phyloP scores from a whole-genome alignment of 805 yeast species.

The Yueomyces sinensis region DNA sequence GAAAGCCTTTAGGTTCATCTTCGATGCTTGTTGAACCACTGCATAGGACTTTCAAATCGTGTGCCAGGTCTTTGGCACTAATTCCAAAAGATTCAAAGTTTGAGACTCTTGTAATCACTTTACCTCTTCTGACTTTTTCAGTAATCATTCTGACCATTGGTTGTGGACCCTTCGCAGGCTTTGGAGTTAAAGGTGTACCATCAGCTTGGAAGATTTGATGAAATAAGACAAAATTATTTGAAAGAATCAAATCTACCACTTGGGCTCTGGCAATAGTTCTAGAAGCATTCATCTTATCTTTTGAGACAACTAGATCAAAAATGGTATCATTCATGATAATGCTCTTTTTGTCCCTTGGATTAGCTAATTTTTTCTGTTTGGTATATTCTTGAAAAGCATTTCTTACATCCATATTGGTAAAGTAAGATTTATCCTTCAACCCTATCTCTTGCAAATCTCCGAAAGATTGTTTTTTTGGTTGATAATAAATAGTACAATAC shows the following conservation, averaged over 20 bases:
- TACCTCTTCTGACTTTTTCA: constrained; percentile 71
- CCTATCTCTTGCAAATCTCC: constrained; percentile 33
- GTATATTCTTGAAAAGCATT: constrained; percentile 44
- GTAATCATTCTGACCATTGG: constrained; percentile 58
- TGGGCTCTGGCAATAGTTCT: constrained; percentile 30
- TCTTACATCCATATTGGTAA: constrained; percentile 42
- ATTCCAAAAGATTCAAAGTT: constrained; percentile 59
- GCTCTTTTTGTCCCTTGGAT: constrained; percentile 36
- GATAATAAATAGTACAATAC: constrained; percentile 32
- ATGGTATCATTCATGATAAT: constrained; percentile 45
- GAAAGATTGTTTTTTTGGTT: constrained; percentile 40
- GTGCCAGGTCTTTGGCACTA: constrained; percentile 51
- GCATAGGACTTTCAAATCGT: constrained; percentile 61
- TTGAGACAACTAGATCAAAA: constrained; percentile 23
- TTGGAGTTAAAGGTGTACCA: constrained; percentile 29
- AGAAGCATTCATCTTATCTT: constrained; percentile 19
- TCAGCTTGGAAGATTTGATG: constrained; percentile 31
- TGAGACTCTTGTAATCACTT: constrained; percentile 57
- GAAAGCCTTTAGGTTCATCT: constrained; percentile 38
- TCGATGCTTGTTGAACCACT: constrained; percentile 80
- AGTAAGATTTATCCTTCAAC: constrained; percentile 28
- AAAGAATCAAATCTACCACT: constrained; percentile 30
- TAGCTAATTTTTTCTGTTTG: constrained; percentile 34
- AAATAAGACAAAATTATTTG: constrained; percentile 34
- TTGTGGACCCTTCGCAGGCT: constrained; percentile 46